Percentiles rank a stretch among this genome's conserved stretches.
Conservation (phyloP, 2,329 filamentous ascomycete genomes). For the Phialophora expanda region DNA sequence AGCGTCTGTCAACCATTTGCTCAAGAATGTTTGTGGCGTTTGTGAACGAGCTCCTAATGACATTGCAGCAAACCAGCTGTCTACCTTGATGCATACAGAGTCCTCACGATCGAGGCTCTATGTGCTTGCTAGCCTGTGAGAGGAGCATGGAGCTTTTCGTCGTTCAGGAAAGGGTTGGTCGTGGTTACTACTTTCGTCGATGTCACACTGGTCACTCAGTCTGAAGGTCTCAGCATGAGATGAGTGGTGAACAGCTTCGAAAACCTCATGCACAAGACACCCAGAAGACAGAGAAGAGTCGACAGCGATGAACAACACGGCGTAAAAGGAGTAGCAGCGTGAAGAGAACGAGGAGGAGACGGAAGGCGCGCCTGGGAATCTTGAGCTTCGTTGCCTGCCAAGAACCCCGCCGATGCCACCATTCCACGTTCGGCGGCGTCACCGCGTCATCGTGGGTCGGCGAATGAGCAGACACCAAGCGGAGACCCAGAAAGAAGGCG, state of each 20-base stretch:
- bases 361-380: not conserved
- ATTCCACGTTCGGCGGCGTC: not conserved
- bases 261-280: not conserved
- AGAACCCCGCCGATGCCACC: not conserved
- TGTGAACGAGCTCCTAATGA: not conserved
- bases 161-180: not conserved
- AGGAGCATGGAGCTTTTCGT: not conserved
- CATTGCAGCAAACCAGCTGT: not conserved
- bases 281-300: not conserved
- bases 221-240: not conserved
- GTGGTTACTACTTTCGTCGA: not conserved
- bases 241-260: not conserved
- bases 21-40: not conserved
- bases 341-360: not conserved
- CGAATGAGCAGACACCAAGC: constrained; percentile 1
- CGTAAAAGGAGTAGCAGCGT: not conserved
- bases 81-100: not conserved
- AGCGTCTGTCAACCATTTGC: not conserved
- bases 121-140: not conserved
- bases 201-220: not conserved
- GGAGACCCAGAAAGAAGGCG: not conserved
- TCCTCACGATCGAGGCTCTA: not conserved
- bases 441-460: not conserved
- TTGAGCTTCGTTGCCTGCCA: constrained; percentile 6
- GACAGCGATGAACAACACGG: not conserved